phyloP scores from a whole-genome alignment of 2,329 filamentous ascomycete species.

The Fusarium annulatum region DNA sequence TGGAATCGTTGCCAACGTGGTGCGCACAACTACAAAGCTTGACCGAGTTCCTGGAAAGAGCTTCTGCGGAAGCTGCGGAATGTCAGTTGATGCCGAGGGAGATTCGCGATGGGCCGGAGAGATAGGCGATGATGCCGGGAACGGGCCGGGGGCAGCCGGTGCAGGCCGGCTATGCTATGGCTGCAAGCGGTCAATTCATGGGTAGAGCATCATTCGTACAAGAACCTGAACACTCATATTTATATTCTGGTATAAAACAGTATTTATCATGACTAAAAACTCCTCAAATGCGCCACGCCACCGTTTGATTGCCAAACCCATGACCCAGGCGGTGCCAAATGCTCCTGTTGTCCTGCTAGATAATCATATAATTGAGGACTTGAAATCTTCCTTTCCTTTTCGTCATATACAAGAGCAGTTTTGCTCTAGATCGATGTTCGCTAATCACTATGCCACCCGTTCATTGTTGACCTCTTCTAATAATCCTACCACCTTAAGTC shows the following conservation, averaged over 20 bases:
- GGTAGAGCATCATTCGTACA: slow-evolving; percentile 49
- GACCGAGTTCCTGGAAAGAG: slow-evolving; percentile 57
- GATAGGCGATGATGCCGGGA: slow-evolving; percentile 60
- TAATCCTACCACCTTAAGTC: not conserved
- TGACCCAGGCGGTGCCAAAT: slow-evolving; percentile 38
- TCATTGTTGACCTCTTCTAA: not conserved
- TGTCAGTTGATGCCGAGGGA: slow-evolving; percentile 71
- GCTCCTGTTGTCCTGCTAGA: slow-evolving; percentile 29
- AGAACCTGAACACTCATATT: slow-evolving; percentile 20
- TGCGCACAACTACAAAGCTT: slow-evolving; percentile 89
- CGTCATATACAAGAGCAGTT: slow-evolving; percentile 29
- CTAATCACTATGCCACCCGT: not conserved
- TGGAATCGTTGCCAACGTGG: slow-evolving; percentile 94
- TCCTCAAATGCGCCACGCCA: slow-evolving; percentile 41
- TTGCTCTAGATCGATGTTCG: slow-evolving; percentile 15
- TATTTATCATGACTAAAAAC: slow-evolving; percentile 37
- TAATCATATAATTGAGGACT: slow-evolving; percentile 21
- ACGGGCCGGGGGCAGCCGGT: slow-evolving; percentile 23
- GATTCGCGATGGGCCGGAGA: slow-evolving; percentile 73
- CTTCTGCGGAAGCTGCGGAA: slow-evolving; percentile 75
- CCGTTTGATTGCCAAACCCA: slow-evolving; percentile 42
- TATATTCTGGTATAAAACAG: slow-evolving; percentile 21
- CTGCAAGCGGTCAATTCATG: slow-evolving; percentile 73
- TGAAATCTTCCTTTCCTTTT: slow-evolving; percentile 10
- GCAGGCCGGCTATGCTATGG: slow-evolving; percentile 72